Evolutionary conservation across 306 rosid species (phyloP), one percentile per base, ranked within the genome.

Genomic region (Cucurbita ficifolia): DNA sequence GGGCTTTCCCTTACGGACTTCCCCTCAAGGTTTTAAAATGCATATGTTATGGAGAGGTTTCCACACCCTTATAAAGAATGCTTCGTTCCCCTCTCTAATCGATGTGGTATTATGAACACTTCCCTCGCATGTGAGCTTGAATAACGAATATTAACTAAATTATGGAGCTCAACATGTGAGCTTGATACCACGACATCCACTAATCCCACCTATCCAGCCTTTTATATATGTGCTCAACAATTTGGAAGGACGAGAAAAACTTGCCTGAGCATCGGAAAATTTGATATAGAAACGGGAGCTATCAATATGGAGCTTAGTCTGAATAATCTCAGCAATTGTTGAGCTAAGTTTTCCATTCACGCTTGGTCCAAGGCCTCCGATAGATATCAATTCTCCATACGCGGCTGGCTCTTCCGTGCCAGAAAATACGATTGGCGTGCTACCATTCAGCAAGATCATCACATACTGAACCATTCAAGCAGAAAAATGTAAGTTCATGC

Each of bases 341-440:
- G 97, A 86, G 79, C 99, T 91, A 80, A 88, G 75, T 81, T 88
- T 91, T 35, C 90, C 96, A 76, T 95, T 89, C 58, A 91, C 92
- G 81, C 79, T 70, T 1, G 88, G 95, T 74, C 88, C 96, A 76
- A 91, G 88, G 16, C 99, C 97, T 17, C 96, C 99, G 75, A 89
- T 84, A 67, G 99, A 88, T 78, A 95, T 79, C 75, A 95, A n/a
- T 76, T 91, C 97, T 68, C 88, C 99, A 77, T 89, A 95, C 3
- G 97, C 97, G 18, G 99, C 91, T 7, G 99, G 96, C 78, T 88
- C 96, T 87, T 91, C 96, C 2, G 96, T 89, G 67, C 96, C 92
- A 42, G 81, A 90, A 81, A 91, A 95, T 46, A 89, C 96, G 78
- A 95, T 88, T 6, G 97, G 96, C 75, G 83, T 89, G 65, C 87